Base-by-base conservation (phyloP, 2,329 filamentous ascomycete genomes). In the Stachybotrys elegans region DNA sequence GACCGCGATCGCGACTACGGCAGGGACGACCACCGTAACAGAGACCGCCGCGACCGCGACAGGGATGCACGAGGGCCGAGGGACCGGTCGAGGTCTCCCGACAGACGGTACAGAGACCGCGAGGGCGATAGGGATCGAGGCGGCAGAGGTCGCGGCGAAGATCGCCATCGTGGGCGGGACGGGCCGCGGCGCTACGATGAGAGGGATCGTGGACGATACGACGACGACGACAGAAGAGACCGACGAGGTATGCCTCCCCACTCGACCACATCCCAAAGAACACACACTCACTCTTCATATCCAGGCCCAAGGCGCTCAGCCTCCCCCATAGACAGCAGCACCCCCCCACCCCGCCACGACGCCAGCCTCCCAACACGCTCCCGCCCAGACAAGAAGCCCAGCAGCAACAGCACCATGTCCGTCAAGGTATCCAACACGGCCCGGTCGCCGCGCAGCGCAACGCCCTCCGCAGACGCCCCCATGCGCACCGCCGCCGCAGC, bases 1-100 rank as follows among this genome's bases (percentile, higher is more conserved):
- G 61, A 20, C 59, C 57, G 9, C 45, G 58, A 12, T 53, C 58
- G 14, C 50, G 50, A 25, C 19, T 34, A 13, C n/a, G 62, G 62
- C 22, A 56, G 58, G 7, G n/a, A n/a, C n/a, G 69, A 72, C 43
- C 65, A 68, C 16, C 64, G 63, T 42, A 61, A 61, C 43, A 61
- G 65, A 14, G 37, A 42, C 54, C 60, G 17, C 59, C 57, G 9
- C 45, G 58, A 12, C 53, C 58, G 14, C 50, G 50, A 25, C 19
- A 16, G 8, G 8, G 62, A 63, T 22, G 55, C 57, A 7, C 60
- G 53, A 42, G 50, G 52, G 32, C 50, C 54, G 17, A 57, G 66
- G 59, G 58, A 70, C 46, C 58, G 68, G 36, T 64, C 64, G 47
- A 46, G 65, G 56, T 60, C 69, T 54, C 56, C 61, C 22, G 57